phyloP scores from a whole-genome alignment of 352 stramenopile genomes.

The Halophytophthora batemanensis region DNA sequence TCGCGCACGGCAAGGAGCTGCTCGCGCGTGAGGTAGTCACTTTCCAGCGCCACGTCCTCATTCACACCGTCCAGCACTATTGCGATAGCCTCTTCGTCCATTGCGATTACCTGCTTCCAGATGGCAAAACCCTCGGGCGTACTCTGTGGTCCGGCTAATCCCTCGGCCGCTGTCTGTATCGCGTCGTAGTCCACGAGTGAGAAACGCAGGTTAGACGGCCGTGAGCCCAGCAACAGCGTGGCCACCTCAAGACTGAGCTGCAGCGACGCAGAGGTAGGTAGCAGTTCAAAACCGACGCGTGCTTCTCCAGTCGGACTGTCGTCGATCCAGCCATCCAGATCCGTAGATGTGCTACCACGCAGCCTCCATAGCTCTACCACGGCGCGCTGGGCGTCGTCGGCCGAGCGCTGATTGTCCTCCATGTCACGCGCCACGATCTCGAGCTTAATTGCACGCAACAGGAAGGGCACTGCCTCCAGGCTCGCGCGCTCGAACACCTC shows the following conservation, averaged over 20 bases:
- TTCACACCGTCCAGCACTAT: slow-evolving; percentile 61
- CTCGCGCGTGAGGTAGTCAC: slow-evolving; percentile 50
- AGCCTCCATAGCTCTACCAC: slow-evolving; percentile 53
- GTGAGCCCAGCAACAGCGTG: slow-evolving; percentile 44
- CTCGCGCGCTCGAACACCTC: slow-evolving; percentile 60
- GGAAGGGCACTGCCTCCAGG: slow-evolving; percentile 55
- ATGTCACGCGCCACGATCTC: slow-evolving; percentile 56
- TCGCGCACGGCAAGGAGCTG: slow-evolving; percentile 59
- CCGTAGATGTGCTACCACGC: slow-evolving; percentile 25
- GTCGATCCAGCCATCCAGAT: slow-evolving; percentile 71
- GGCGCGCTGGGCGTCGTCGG: slow-evolving; percentile 39
- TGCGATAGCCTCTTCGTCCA: slow-evolving; percentile 54
- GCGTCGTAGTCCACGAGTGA: slow-evolving; percentile 68
- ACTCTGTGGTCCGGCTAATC: slow-evolving; percentile 5
- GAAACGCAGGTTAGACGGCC: slow-evolving; percentile 56
- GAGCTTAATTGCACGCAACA: slow-evolving; percentile 59
- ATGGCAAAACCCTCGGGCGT: slow-evolving; percentile 63
- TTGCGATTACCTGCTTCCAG: slow-evolving; percentile 71
- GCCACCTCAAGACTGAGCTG: slow-evolving; percentile 61
- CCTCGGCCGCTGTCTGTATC: slow-evolving; percentile 15
- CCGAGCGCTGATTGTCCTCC: slow-evolving; percentile 27
- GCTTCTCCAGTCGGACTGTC: slow-evolving; percentile 38
- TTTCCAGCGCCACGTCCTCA: slow-evolving; percentile 44
- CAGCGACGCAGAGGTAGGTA: slow-evolving; percentile 28
- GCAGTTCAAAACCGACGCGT: slow-evolving; percentile 63